Conservation (phyloP, 306 rosid species). For the Lupinus albus region DNA sequence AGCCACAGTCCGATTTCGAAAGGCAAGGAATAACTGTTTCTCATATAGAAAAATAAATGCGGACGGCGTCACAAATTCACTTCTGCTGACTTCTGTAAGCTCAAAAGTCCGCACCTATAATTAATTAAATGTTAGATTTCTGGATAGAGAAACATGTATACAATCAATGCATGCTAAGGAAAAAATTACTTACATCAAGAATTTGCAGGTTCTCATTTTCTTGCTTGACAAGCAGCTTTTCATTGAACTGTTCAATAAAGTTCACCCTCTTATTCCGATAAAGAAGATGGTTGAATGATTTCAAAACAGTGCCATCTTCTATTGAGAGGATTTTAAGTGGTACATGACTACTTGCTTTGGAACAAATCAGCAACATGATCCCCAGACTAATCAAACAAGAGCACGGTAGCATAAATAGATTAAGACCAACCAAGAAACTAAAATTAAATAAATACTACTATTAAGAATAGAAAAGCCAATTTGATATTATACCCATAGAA, state of each 20-base stretch:
- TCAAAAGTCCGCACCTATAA: conserved; percentile 90
- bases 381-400: conserved; percentile 71
- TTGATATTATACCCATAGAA: background rate
- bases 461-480: conserved; percentile 17
- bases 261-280: conserved; percentile 96
- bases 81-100: conserved; percentile 84
- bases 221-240: conserved; percentile 99
- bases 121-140: conserved; percentile 41
- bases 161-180: conserved; percentile 9
- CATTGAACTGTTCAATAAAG: conserved; percentile 97
- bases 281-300: conserved; percentile 95
- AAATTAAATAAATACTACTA: background rate
- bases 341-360: conserved; percentile 83
- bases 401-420: conserved; percentile 25
- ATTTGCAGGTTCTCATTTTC: conserved; percentile 98
- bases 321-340: conserved; percentile 96
- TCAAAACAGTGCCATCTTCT: conserved; percentile 99
- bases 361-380: conserved; percentile 89
- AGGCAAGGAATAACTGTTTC: conserved; percentile 90
- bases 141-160: conserved; percentile 27
- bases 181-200: conserved; percentile 76
- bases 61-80: conserved; percentile 95
- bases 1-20: conserved; percentile 93
- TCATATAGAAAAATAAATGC: conserved; percentile 95
- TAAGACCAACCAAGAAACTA: conserved; percentile 34